A percentile compares a stretch with the other conserved stretches of the same genome.
Conservation (phyloP, 495 filamentous ascomycete species). For the Collariella sp. region DNA sequence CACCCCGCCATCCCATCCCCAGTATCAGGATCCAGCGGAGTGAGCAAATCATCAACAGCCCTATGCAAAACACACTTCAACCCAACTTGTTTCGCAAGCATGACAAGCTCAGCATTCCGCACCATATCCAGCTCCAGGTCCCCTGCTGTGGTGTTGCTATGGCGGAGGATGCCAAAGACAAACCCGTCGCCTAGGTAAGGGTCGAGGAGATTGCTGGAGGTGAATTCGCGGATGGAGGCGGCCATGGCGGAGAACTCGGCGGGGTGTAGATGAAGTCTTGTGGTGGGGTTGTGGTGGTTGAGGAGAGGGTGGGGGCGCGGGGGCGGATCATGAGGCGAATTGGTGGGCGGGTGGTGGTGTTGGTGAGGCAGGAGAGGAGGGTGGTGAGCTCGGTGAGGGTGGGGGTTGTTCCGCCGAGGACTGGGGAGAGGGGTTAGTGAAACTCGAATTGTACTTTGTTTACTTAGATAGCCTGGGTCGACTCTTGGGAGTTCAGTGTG, state of each 20-base stretch:
- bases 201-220: slow-evolving; percentile 17
- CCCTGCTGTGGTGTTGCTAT: neutral
- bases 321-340: slow-evolving; percentile 42
- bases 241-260: slow-evolving; percentile 28
- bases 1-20: neutral
- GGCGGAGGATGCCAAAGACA: slow-evolving; percentile 34
- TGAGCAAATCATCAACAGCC: slow-evolving; percentile 36
- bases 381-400: slow-evolving; percentile 16
- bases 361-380: slow-evolving; percentile 8
- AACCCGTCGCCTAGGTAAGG: slow-evolving; percentile 34
- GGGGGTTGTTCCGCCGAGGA: slow-evolving; percentile 34
- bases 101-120: slow-evolving; percentile 19
- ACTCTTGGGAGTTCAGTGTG: too few relatives aligned
- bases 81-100: slow-evolving; percentile 3
- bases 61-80: slow-evolving; percentile 33
- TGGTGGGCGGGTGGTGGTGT: slow-evolving; percentile 14
- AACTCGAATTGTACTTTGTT: too few relatives aligned
- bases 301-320: slow-evolving; percentile 21
- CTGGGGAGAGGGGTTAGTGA: neutral
- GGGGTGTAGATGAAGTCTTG: slow-evolving; percentile 36
- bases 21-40: neutral
- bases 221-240: slow-evolving; percentile 23
- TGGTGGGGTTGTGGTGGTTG: neutral
- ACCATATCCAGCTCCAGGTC: slow-evolving; percentile 22
- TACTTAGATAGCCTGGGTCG: too few relatives aligned